phyloP scores from a whole-genome alignment of 1,284 basidiomycete genomes.

The Pseudozyma pruni region DNA sequence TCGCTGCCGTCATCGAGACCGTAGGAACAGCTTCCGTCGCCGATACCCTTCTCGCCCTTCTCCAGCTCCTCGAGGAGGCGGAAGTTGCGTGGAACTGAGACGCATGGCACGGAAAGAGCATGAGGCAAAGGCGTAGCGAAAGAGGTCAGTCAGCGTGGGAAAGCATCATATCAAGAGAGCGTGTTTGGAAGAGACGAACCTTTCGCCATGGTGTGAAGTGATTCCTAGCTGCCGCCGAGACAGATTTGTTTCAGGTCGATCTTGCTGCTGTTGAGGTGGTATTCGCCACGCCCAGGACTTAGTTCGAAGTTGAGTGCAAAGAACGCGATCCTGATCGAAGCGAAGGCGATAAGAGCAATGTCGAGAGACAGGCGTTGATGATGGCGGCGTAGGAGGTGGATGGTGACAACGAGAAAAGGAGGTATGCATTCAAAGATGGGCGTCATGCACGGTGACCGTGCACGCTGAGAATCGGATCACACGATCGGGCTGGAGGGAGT shows the following conservation, averaged over 20 bases:
- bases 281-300: not conserved
- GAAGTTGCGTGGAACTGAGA: conserved; percentile 91
- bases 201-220: conserved; percentile 27
- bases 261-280: not conserved
- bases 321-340: too few species aligned
- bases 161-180: too few species aligned
- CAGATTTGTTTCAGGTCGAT: too few species aligned
- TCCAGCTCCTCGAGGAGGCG: conserved; percentile 89
- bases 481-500: conserved; percentile 16
- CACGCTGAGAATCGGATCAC: conserved; percentile 17
- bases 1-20: conserved; percentile 71
- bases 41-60: conserved; percentile 99
- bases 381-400: not conserved
- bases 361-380: too few species aligned
- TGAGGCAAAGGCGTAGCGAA: not conserved
- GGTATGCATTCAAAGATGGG: not conserved
- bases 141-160: not conserved
- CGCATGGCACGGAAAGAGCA: not conserved
- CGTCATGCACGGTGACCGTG: conserved; percentile 5
- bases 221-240: not conserved
- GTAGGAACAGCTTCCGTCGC: conserved; percentile 96
- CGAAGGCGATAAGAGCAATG: too few species aligned
- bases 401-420: not conserved
- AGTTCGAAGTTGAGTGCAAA: not conserved
- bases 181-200: too few species aligned